Percentiles rank a stretch among this genome's conserved stretches.
phyloP scores from a whole-genome alignment of 495 filamentous ascomycete genomes.

The Aspergillus taichungensis region DNA sequence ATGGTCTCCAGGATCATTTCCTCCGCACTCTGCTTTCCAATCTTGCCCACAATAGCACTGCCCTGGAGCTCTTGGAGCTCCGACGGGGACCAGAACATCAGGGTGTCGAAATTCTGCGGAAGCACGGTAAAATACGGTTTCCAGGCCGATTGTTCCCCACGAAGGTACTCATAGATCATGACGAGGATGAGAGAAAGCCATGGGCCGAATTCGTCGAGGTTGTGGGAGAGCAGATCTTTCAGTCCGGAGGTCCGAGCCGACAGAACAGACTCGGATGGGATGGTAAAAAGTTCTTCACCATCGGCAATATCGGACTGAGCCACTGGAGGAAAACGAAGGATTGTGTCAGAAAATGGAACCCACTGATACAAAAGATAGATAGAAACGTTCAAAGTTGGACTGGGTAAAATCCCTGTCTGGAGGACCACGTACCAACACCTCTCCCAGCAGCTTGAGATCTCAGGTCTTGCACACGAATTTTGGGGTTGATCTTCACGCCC shows the following conservation, averaged over 20 bases:
- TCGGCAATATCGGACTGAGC: constrained; percentile 47
- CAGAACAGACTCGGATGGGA: constrained; percentile 49
- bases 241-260: constrained; percentile 42
- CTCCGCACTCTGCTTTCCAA: constrained; percentile 68
- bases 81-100: constrained; percentile 77
- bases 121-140: constrained; percentile 74
- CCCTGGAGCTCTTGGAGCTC: constrained; percentile 71
- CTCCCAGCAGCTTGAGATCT: constrained; percentile 43
- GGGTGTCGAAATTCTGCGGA: constrained; percentile 68
- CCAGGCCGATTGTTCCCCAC: constrained; percentile 58
- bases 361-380: constrained; percentile 4
- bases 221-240: constrained; percentile 32
- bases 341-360: constrained; percentile 15
- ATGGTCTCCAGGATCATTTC: constrained; percentile 54
- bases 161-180: constrained; percentile 69
- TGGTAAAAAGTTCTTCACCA: constrained; percentile 58
- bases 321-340: constrained; percentile 29
- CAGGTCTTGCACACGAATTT: constrained; percentile 47
- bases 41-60: constrained; percentile 66
- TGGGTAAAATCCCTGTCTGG: constrained; percentile 10
- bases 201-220: constrained; percentile 36
- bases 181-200: constrained; percentile 66
- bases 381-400: constrained; percentile 12
- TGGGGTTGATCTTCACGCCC: constrained; percentile 44
- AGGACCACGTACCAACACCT: constrained; percentile 47